These are phyloP conservation scores for Epichloe scottii DNA, from an alignment of 2,329 filamentous ascomycete genomes.

Conservation along the genomic window DNA sequence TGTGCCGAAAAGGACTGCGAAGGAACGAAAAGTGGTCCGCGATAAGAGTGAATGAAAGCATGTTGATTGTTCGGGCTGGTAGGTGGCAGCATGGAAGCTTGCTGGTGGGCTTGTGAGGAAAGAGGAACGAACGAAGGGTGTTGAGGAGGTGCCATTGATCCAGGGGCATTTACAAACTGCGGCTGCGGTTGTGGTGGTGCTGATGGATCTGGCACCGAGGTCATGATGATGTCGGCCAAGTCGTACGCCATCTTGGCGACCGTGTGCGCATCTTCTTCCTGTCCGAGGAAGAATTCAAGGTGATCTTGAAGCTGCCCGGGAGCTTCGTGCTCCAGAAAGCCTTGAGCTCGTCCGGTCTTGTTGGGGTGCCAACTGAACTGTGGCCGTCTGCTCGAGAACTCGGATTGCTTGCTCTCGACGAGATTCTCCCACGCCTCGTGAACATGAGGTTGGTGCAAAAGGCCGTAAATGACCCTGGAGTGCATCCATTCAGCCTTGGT, in stretches of 20 bases:
- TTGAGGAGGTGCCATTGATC: constrained; percentile 14
- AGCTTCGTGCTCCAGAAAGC: constrained; percentile 49
- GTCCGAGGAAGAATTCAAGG: constrained; percentile 50
- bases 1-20: constrained; percentile 18
- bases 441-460: constrained; percentile 53
- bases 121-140: constrained; percentile 21
- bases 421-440: constrained; percentile 49
- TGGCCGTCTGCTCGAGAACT: constrained; percentile 40
- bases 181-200: constrained; percentile 7
- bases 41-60: constrained; percentile 18
- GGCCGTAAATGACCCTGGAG: constrained; percentile 53
- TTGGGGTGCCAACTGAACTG: constrained; percentile 50
- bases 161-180: constrained; percentile 14
- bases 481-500: constrained; percentile 57
- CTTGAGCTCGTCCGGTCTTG: constrained; percentile 42
- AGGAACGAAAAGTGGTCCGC: constrained; percentile 20
- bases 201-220: constrained; percentile 18
- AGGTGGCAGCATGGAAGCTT: constrained; percentile 13
- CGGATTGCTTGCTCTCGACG: constrained; percentile 39
- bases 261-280: constrained; percentile 41
- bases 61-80: constrained; percentile 12
- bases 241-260: constrained; percentile 48
- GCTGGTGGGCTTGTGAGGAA: constrained; percentile 19
- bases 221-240: constrained; percentile 35
- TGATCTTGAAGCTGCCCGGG: constrained; percentile 51